Base-by-base conservation (phyloP, 495 filamentous ascomycete genomes). In the Lasiosphaeria hispida region DNA sequence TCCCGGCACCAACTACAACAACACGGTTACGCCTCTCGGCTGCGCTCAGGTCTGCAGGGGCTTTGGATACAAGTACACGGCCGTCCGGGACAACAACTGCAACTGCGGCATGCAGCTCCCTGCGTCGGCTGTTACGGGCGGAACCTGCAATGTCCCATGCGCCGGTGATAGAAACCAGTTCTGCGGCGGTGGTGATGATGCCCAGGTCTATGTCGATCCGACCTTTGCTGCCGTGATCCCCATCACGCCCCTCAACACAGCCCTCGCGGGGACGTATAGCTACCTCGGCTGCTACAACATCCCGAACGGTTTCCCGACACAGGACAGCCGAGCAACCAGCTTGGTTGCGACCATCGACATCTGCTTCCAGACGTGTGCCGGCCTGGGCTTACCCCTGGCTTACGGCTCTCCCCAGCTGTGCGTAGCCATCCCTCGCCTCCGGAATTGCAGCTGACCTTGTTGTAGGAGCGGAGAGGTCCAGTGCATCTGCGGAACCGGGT, bases 11-110 rank as follows among this genome's bases (percentile, higher is more conserved):
- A 10, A 19, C n/a, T 59, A 49, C 43, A 64, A 70, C 59, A 58
- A 50, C 38, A 70, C 69, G 0, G 42, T 53, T 7, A 66, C 65
- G 10, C 64, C 61, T 7, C 50, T 67, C 39, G 49, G 58, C 58
- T 72, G 69, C 44, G 53, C 54, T 34, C 48, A 48, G 10, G 55
- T 48, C 17, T 71, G 69, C 56, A 55, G 68, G 37, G 62, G 52
- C 6, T 60, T 55, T 23, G 69, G 69, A 30, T 71, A 58, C 57
- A 67, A 65, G 43, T 71, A 55, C 30, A 11, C 68, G 11, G 50
- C 61, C 18, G 18, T 69, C 33, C 47, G 42, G 11, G 39, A 61
- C 41, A 63, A 64, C 43, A n/a, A 30, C 10, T 68, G 63, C 55
- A 42, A 38, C 40, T 71, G 66, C 55, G 63, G 61, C 13, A 62